Evolutionary conservation across 768 basidiomycete species (phyloP).

Genomic region (Mrakia blollopis): DNA sequence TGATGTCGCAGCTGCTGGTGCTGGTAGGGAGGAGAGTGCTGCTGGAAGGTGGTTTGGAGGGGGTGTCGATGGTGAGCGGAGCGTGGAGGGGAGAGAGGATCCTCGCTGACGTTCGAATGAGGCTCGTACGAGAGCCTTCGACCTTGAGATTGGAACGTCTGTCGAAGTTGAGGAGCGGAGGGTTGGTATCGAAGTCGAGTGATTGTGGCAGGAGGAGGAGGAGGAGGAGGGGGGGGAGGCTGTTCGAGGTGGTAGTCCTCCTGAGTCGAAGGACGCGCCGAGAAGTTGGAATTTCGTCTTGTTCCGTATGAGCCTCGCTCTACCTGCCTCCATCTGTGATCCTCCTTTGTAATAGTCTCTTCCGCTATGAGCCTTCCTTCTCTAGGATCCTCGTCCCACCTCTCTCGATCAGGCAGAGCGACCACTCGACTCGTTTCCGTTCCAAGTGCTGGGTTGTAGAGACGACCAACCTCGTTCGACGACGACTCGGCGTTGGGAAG

Average conservation of each 20-base stretch:
- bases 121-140: not conserved
- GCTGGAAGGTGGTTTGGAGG: not conserved
- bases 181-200: not conserved
- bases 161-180: not conserved
- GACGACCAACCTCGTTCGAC: no score
- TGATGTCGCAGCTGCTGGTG: not conserved
- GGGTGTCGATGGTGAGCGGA: not conserved
- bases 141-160: not conserved
- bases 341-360: no score
- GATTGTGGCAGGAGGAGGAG: not conserved
- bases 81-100: not conserved
- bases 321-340: not conserved
- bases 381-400: no score
- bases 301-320: not conserved
- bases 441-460: no score
- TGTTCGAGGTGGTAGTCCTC: not conserved
- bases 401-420: not conserved
- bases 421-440: not conserved
- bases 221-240: not conserved
- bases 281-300: not conserved
- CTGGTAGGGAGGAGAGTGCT: not conserved
- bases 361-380: no score
- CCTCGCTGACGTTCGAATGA: not conserved
- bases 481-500: not conserved
- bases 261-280: constrained; percentile 1